A percentile compares a stretch with the other conserved stretches of the same genome.
Conservation (phyloP, 2,329 filamentous ascomycete genomes). For the Scedosporium minutisporum region DNA sequence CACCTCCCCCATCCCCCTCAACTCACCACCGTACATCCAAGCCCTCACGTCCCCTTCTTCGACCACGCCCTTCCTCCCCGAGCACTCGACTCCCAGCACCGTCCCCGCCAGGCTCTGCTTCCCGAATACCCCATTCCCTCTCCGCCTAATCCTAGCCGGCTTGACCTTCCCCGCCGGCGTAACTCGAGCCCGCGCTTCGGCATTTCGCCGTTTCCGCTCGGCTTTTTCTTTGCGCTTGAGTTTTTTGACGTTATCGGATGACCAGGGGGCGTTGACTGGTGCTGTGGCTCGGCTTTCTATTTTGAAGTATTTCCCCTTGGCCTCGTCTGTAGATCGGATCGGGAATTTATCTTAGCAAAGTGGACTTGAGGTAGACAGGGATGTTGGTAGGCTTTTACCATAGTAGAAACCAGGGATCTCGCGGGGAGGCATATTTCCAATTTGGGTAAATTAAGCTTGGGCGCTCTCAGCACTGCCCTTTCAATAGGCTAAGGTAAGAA, state of each 20-base stretch:
- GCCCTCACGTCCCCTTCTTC: constrained; percentile 28
- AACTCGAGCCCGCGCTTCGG: constrained; percentile 26
- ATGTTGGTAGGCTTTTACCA: constrained; percentile 23
- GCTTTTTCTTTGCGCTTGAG: constrained; percentile 36
- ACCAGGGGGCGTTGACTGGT: constrained; percentile 41
- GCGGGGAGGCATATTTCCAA: not conserved
- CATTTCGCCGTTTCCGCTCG: constrained; percentile 19
- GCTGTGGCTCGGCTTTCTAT: constrained; percentile 49
- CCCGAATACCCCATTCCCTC: constrained; percentile 5
- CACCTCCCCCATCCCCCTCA: not conserved
- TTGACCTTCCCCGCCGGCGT: constrained; percentile 21
- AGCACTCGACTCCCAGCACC: not conserved
- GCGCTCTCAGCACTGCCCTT: no score
- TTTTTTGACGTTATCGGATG: constrained; percentile 47
- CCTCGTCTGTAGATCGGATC: constrained; percentile 29
- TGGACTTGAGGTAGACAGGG: not conserved
- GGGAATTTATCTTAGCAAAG: not conserved
- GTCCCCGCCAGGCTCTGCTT: constrained; percentile 12
- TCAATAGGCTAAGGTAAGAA: no score
- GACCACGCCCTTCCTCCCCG: constrained; percentile 13
- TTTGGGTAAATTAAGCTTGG: not conserved
- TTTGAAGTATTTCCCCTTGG: constrained; percentile 59
- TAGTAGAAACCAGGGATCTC: constrained; percentile 47
- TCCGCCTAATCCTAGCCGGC: constrained; percentile 17
- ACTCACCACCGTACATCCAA: constrained; percentile 26